Evolutionary conservation across 129 eudicot genomes (phyloP).

Genomic region (Helianthus tuberosus): DNA sequence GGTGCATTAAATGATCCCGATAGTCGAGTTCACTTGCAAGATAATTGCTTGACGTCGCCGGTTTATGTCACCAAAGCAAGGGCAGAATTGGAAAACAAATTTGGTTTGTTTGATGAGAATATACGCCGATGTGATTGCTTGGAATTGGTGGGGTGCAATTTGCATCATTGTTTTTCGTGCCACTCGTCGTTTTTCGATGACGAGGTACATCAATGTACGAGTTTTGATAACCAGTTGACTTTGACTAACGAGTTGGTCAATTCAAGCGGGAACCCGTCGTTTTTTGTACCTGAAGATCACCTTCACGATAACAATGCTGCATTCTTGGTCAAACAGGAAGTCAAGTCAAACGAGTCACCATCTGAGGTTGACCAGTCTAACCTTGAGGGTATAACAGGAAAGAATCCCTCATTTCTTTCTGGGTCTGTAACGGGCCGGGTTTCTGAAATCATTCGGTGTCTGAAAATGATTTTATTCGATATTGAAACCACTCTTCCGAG

Average conservation of each 20-base stretch:
- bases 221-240: constrained; percentile 25
- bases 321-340: constrained; percentile 14
- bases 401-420: constrained; percentile 32
- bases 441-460: constrained; percentile 55
- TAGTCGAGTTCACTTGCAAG: constrained; percentile 22
- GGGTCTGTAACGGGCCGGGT: constrained; percentile 53
- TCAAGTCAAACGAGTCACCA: constrained; percentile 5
- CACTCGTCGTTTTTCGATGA: constrained; percentile 50
- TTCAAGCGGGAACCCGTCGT: constrained; percentile 38
- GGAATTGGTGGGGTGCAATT: constrained; percentile 63
- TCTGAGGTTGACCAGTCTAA: constrained; percentile 27
- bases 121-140: constrained; percentile 75
- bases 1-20: constrained; percentile 33
- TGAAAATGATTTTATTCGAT: constrained; percentile 77
- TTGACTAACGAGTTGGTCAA: constrained; percentile 29
- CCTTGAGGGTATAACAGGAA: constrained; percentile 25
- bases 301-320: neutral
- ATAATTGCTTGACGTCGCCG: constrained; percentile 28
- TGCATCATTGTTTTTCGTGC: constrained; percentile 70
- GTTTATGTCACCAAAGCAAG: constrained; percentile 54
- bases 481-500: constrained; percentile 84
- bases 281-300: constrained; percentile 11
- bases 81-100: constrained; percentile 51
- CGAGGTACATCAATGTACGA: constrained; percentile 51
- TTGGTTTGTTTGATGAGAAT: constrained; percentile 43